phyloP scores from a whole-genome alignment of 192 early-diverging fungal genomes.

The Podila minutissima region DNA sequence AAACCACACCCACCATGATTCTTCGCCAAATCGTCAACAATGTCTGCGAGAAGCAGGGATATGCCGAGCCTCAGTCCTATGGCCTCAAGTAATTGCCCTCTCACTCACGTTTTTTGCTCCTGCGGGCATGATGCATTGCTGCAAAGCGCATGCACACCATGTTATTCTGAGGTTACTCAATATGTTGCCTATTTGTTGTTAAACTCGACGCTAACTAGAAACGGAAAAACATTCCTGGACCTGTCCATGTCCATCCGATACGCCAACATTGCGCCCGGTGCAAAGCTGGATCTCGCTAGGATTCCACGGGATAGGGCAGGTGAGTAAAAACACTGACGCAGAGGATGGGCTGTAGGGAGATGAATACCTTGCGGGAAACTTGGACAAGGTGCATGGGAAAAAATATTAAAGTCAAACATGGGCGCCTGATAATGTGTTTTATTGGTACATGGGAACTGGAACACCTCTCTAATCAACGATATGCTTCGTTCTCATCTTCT shows the following conservation, averaged over 20 bases:
- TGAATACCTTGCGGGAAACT: too few relatives aligned
- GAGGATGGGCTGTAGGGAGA: neutral
- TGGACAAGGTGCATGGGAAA: too few relatives aligned
- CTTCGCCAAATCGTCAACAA: slow-evolving; percentile 70
- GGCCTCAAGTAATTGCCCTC: slow-evolving; percentile 61
- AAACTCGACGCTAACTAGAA: slow-evolving; percentile 21
- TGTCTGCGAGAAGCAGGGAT: slow-evolving; percentile 68
- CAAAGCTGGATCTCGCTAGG: slow-evolving; percentile 71
- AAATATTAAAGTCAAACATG: neutral
- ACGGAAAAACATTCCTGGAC: slow-evolving; percentile 71
- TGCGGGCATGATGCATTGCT: neutral
- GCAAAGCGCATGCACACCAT: neutral
- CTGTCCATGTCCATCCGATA: slow-evolving; percentile 80
- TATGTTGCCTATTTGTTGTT: too few relatives aligned
- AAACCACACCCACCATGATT: slow-evolving; percentile 80
- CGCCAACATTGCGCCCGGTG: slow-evolving; percentile 83
- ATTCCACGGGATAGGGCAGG: slow-evolving; percentile 44
- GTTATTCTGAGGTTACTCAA: neutral
- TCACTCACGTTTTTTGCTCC: too few relatives aligned
- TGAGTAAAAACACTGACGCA: slow-evolving; percentile 1
- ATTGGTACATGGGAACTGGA: neutral
- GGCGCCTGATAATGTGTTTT: neutral
- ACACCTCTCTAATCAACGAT: neutral
- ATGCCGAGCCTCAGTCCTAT: slow-evolving; percentile 63
- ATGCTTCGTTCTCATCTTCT: neutral